Conservation (phyloP, 371 early-diverging fungal genomes). For the Mortierella sp. region DNA sequence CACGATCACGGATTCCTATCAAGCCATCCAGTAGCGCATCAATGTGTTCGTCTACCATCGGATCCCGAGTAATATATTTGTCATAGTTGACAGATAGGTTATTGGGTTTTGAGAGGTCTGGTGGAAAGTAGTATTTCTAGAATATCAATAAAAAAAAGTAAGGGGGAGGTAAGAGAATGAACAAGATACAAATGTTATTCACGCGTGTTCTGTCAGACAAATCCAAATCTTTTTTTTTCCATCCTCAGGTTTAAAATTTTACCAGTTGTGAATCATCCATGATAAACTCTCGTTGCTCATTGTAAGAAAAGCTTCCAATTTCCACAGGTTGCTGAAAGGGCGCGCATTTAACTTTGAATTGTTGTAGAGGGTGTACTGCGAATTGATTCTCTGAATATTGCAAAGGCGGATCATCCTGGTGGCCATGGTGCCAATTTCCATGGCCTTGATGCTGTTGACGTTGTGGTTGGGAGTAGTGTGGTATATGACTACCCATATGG, state of each 20-base stretch:
- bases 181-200: neutral
- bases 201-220: neutral
- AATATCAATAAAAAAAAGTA: neutral
- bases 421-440: neutral
- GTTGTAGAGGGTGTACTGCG: slow-evolving; percentile 58
- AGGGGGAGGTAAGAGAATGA: neutral
- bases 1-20: slow-evolving; percentile 50
- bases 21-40: slow-evolving; percentile 83
- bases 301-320: slow-evolving; percentile 82
- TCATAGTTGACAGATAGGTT: slow-evolving; percentile 72
- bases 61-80: slow-evolving; percentile 73
- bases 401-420: neutral
- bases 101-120: slow-evolving; percentile 62
- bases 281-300: slow-evolving; percentile 68
- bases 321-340: slow-evolving; percentile 82
- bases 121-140: slow-evolving; percentile 82
- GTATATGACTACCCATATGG: neutral
- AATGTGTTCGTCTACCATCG: slow-evolving; percentile 76
- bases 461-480: neutral
- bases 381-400: slow-evolving; percentile 31
- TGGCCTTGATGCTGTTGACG: slow-evolving; percentile 8
- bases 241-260: slow-evolving; percentile 21
- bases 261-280: slow-evolving; percentile 80
- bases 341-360: slow-evolving; percentile 67
- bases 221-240: neutral